These are phyloP conservation scores for Leccinum fallax DNA, from an alignment of 1,284 basidiomycete genomes.

Conservation along the genomic window DNA sequence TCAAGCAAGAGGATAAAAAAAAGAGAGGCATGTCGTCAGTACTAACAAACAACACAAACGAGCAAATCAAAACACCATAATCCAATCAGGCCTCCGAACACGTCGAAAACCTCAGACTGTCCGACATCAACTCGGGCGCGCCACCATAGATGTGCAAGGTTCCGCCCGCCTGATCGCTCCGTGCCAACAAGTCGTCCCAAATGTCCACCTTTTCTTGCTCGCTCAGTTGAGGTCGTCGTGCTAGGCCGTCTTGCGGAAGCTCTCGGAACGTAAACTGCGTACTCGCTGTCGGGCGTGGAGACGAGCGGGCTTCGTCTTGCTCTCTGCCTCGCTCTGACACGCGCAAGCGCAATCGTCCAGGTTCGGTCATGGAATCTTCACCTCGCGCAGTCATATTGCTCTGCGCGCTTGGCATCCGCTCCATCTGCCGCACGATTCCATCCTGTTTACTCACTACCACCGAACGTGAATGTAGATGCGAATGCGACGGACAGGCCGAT, in stretches of 20 bases:
- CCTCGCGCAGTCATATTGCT: constrained; percentile 36
- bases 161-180: constrained; percentile 66
- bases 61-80: background rate
- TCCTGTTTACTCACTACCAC: constrained; percentile 8
- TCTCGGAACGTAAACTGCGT: constrained; percentile 54
- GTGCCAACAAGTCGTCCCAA: constrained; percentile 67
- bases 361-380: background rate
- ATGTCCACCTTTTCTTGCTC: constrained; percentile 69
- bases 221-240: constrained; percentile 43
- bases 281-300: constrained; percentile 8
- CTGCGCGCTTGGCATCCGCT: constrained; percentile 29
- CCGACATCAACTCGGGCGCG: constrained; percentile 43
- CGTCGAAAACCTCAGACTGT: constrained; percentile 44
- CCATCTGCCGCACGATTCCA: constrained; percentile 12
- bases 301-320: background rate
- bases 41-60: background rate
- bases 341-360: background rate
- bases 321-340: background rate
- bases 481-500: background rate
- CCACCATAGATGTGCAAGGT: constrained; percentile 57
- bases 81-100: constrained; percentile 21
- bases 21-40: background rate
- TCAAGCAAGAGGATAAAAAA: background rate
- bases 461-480: constrained; percentile 7
- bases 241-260: constrained; percentile 30